These are phyloP conservation scores for Cyclostephanos invisitatus DNA, from an alignment of 108 stramenopile species.

Conservation along the genomic window DNA sequence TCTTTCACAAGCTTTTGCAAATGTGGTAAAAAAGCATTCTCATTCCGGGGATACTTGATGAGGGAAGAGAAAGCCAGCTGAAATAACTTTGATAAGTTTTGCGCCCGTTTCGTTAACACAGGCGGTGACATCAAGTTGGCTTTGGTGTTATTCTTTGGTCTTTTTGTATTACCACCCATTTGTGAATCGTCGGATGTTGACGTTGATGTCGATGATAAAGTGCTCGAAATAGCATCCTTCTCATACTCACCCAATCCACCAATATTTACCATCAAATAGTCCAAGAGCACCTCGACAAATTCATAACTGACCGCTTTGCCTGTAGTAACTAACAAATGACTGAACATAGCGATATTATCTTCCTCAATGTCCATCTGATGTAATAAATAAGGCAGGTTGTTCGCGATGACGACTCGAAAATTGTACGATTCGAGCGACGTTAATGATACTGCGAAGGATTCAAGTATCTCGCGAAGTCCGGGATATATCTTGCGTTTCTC, in stretches of 20 bases:
- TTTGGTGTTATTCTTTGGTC: background rate
- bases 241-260: constrained; percentile 45
- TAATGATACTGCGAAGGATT: constrained; percentile 89
- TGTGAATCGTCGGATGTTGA: no score
- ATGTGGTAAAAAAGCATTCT: constrained; percentile 82
- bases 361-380: constrained; percentile 79
- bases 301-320: constrained; percentile 68
- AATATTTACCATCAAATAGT: constrained; percentile 77
- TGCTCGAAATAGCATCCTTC: background rate
- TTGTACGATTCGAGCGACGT: constrained; percentile 82
- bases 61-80: constrained; percentile 83
- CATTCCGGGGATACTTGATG: constrained; percentile 85
- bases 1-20: constrained; percentile 71
- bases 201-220: background rate
- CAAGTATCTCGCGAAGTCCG: constrained; percentile 58
- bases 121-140: background rate
- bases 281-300: constrained; percentile 76
- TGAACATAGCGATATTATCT: constrained; percentile 73
- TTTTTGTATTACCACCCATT: no score
- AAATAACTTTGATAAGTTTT: constrained; percentile 58
- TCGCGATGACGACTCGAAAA: constrained; percentile 69
- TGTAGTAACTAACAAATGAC: constrained; percentile 77
- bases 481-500: constrained; percentile 14
- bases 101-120: constrained; percentile 24
- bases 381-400: constrained; percentile 72